phyloP scores from a whole-genome alignment of 345 rosid species.

The Pseudoturritis turrita region DNA sequence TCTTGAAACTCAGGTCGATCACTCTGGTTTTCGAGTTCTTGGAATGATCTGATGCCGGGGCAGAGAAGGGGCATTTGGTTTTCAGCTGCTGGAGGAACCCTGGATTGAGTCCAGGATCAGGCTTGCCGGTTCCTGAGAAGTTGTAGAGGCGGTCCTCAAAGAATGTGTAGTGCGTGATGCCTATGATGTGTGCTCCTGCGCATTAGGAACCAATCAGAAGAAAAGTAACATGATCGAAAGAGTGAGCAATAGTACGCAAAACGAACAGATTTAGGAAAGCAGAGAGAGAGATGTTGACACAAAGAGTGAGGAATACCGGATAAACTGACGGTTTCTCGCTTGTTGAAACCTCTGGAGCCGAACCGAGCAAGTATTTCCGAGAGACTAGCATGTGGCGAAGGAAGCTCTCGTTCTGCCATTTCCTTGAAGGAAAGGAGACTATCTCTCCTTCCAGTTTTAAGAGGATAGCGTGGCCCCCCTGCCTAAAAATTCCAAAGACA shows the following conservation, averaged over 20 bases:
- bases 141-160: constrained; percentile 43
- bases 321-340: constrained; percentile 64
- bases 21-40: constrained; percentile 17
- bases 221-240: neutral
- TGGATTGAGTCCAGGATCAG: constrained; percentile 50
- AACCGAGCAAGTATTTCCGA: constrained; percentile 46
- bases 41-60: constrained; percentile 21
- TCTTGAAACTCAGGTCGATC: constrained; percentile 41
- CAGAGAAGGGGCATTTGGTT: constrained; percentile 37
- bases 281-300: neutral
- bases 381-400: constrained; percentile 49
- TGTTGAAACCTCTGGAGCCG: constrained; percentile 55
- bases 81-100: constrained; percentile 42
- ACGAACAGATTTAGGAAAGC: neutral
- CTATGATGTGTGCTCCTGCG: constrained; percentile 58
- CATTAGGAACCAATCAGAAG: neutral
- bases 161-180: constrained; percentile 49
- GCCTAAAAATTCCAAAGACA: constrained; percentile 33
- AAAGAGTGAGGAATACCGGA: constrained; percentile 40
- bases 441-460: constrained; percentile 65
- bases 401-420: constrained; percentile 49
- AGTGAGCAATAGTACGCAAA: neutral
- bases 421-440: constrained; percentile 37
- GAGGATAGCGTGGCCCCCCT: constrained; percentile 73
- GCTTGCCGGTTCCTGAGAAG: constrained; percentile 44